These are phyloP conservation scores for Fusarium sp. DNA, from an alignment of 2,329 filamentous ascomycete species.

Conservation along the genomic window DNA sequence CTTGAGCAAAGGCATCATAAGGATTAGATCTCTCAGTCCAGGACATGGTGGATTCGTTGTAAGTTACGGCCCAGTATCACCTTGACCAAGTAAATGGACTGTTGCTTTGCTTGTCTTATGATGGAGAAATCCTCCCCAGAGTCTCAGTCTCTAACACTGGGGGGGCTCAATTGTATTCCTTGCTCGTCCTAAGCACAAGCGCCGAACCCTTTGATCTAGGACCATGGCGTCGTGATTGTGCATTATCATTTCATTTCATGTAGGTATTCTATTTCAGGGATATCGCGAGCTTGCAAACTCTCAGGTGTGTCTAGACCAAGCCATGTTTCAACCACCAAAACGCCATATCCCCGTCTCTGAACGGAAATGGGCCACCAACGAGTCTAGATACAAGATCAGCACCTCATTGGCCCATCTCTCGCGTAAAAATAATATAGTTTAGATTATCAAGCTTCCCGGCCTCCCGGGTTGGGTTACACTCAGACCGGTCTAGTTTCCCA, in stretches of 20 bases:
- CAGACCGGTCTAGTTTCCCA: conserved; percentile 18
- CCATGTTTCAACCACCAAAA: conserved; percentile 29
- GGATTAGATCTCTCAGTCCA: conserved; percentile 39
- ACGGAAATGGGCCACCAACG: conserved; percentile 8
- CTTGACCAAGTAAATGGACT: background rate
- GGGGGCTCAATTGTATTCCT: background rate
- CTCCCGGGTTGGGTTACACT: conserved; percentile 22
- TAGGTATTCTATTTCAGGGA: background rate
- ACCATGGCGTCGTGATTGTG: conserved; percentile 1
- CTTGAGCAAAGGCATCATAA: conserved; percentile 37
- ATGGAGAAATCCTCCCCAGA: background rate
- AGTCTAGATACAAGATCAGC: background rate
- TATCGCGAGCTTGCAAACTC: background rate
- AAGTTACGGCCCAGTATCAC: background rate
- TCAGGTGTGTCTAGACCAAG: conserved; percentile 29
- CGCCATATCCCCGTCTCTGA: conserved; percentile 14
- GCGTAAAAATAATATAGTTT: background rate
- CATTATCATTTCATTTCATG: background rate
- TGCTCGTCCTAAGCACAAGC: background rate
- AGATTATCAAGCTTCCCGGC: conserved; percentile 7
- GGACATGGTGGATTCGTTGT: conserved; percentile 28
- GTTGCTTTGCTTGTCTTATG: conserved; percentile 7
- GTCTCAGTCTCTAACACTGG: background rate
- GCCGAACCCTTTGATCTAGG: background rate
- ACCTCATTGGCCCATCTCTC: background rate